These are phyloP conservation scores for Tetrastigma voinierianum DNA, from an alignment of 164 flowering plant genomes.

Conservation along the genomic window DNA sequence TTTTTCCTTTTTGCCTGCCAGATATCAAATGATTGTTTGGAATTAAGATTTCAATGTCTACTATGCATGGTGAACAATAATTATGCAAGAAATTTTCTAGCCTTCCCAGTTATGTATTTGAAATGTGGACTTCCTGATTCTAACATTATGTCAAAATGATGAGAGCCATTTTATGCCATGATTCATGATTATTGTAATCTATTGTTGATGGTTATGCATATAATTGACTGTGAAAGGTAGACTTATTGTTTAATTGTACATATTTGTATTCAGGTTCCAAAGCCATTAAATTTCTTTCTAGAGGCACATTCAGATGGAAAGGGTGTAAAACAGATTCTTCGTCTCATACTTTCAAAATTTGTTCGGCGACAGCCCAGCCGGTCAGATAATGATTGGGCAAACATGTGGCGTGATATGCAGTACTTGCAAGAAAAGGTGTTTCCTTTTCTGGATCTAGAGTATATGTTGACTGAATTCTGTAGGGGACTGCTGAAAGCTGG, in stretches of 20 bases:
- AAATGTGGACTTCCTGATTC: too few species aligned
- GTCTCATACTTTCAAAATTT: conserved; percentile 95
- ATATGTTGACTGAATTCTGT: conserved; percentile 84
- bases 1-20: too few species aligned
- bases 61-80: too few species aligned
- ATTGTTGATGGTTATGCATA: neutral
- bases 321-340: conserved; percentile 89
- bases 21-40: too few species aligned
- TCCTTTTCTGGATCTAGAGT: conserved; percentile 87
- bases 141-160: too few species aligned
- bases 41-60: too few species aligned
- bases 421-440: conserved; percentile 83
- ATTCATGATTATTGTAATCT: neutral
- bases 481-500: conserved; percentile 96
- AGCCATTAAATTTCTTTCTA: conserved; percentile 69
- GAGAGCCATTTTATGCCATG: too few species aligned
- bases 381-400: conserved; percentile 94
- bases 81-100: too few species aligned
- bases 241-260: neutral
- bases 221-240: neutral
- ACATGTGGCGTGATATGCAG: conserved; percentile 95
- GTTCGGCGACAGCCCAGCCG: conserved; percentile 79
- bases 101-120: too few species aligned
- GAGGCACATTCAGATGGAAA: conserved; percentile 76
- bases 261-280: conserved; percentile 72